Conservation (phyloP, 768 basidiomycete genomes). For the Auriscalpium microsporum region DNA sequence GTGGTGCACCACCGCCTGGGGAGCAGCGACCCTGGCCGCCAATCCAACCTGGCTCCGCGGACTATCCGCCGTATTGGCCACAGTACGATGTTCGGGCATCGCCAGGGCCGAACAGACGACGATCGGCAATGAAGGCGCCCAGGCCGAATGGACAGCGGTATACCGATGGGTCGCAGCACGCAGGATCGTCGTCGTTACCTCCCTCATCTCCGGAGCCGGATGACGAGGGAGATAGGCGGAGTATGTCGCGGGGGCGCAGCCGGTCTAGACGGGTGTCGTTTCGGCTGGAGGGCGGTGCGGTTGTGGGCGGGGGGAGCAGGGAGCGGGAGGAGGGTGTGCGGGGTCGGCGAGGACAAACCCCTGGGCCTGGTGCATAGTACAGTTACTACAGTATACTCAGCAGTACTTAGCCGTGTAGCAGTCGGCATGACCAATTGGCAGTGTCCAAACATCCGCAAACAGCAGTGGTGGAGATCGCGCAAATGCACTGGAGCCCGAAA, state of each 20-base stretch:
- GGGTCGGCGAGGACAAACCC: too few species aligned
- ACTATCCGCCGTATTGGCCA: constrained; percentile 4
- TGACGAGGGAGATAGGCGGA: constrained; percentile 11
- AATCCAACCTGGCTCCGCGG: constrained; percentile 11
- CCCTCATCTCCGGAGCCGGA: constrained; percentile 40
- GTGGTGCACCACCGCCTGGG: constrained; percentile 13
- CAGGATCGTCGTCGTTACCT: constrained; percentile 40
- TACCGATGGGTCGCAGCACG: constrained; percentile 23
- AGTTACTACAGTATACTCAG: too few species aligned
- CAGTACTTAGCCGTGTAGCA: too few species aligned
- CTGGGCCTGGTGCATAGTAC: too few species aligned
- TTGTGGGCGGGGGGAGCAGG: neutral
- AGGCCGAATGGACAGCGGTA: constrained; percentile 13
- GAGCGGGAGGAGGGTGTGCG: neutral
- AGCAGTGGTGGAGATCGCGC: too few species aligned
- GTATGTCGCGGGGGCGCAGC: constrained; percentile 35
- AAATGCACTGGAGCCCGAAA: too few species aligned
- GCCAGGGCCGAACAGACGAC: neutral
- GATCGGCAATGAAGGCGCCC: constrained; percentile 28
- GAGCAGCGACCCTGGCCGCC: neutral
- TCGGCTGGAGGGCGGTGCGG: constrained; percentile 22
- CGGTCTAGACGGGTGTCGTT: constrained; percentile 53
- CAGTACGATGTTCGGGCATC: constrained; percentile 7
- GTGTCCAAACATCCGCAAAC: too few species aligned
- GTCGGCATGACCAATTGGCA: too few species aligned